Conservation (phyloP, 2,329 filamentous ascomycete species). For the Hypomyces rosellus region DNA sequence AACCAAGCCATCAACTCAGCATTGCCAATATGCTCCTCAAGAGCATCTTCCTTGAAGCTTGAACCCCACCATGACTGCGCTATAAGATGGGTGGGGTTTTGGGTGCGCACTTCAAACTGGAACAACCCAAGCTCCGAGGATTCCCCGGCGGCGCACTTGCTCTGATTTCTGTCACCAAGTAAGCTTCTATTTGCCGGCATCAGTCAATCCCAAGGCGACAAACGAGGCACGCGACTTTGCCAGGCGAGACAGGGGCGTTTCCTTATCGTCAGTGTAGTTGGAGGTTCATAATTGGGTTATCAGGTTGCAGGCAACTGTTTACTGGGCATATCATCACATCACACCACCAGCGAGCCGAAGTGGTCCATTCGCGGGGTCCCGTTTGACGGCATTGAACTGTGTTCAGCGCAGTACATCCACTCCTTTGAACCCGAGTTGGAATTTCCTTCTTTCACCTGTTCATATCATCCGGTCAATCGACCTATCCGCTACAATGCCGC, state of each 20-base stretch:
- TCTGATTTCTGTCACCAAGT: conserved; percentile 7
- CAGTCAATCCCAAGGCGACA: background rate
- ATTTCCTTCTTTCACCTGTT: background rate
- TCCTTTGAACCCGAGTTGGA: background rate
- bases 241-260: background rate
- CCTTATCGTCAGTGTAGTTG: background rate
- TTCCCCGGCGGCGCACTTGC: conserved; percentile 12
- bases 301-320: background rate
- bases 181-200: background rate
- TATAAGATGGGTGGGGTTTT: background rate
- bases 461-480: background rate
- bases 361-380: background rate
- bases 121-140: conserved; percentile 17
- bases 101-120: conserved; percentile 6
- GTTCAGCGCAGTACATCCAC: background rate
- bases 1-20: no score
- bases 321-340: background rate
- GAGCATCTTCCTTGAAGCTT: no score
- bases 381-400: background rate
- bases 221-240: conserved; percentile 1
- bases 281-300: background rate
- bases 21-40: no score
- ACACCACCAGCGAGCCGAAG: background rate
- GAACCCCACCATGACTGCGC: no score
- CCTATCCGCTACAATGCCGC: conserved; percentile 50